Base-by-base conservation (phyloP, 148 eudicot genomes). In the Pharnaceum exiguum region DNA sequence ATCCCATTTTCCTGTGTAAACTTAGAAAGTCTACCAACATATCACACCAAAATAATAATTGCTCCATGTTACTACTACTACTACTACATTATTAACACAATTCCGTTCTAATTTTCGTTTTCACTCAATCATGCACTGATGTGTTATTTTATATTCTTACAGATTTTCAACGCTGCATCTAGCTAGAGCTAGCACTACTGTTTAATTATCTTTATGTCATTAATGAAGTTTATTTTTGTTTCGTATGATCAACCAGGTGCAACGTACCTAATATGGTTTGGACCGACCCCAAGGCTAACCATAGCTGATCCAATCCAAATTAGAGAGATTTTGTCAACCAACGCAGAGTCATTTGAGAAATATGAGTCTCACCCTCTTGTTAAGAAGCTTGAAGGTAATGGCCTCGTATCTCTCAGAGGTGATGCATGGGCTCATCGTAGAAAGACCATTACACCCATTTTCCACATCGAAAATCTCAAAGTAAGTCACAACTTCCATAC, bases 351-450 rank as follows among this genome's bases (percentile, higher is more conserved):
- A 1, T 86, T 58, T 19, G 94, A 86, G 66, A 86, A 86, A 58
- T 82, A 74, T 27, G 94, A 86, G 60, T 61, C 89, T 1, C 89
- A 79, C 24, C 83, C 83, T 25, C 80, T 80, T 16, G 81, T 82
- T 2, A 77, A 53, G 61, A 78, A 82, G 67, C 84, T 86, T 35
- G 94, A 86, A 78, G 94, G 94, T 6, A 76, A 82, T 67, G 94
- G 94, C 25, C 68, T 86, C 50, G 35, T 82, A 7, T 82, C 82
- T 8, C 94, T 86, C 57, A 82, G 76, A 47, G 94, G 89, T 27
- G 80, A 86, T 10, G 22, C 52, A 57, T 86, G 94, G 94, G 76
- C 80, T 72, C 88, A 82, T 69, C 88, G 86, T 51, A 57, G 94
- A 58, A 86, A 82, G 71, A 80, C 75, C 57, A 75, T 86, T 55